These are phyloP conservation scores for Sugiyamaella mastotermitis DNA, from an alignment of 805 yeast genomes.

Conservation along the genomic window DNA sequence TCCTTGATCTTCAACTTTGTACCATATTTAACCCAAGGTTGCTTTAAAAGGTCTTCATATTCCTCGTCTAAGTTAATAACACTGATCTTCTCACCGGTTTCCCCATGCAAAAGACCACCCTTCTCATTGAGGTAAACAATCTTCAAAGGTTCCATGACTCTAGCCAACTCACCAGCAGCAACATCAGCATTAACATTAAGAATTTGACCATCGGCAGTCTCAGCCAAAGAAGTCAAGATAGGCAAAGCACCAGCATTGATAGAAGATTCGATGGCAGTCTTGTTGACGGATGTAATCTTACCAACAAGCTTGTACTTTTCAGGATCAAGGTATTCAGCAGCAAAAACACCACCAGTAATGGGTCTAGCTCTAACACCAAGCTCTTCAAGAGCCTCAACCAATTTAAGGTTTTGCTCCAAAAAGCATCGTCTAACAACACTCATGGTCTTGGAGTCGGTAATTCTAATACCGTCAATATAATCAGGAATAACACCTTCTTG, in stretches of 20 bases:
- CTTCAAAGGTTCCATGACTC: conserved; percentile 94
- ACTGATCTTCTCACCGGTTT: conserved; percentile 82
- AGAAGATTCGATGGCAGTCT: conserved; percentile 86
- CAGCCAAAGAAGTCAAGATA: conserved; percentile 92
- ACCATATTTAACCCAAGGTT: conserved; percentile 98
- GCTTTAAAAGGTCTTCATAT: conserved; percentile 81
- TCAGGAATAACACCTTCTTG: conserved; percentile 93
- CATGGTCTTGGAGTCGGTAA: conserved; percentile 93
- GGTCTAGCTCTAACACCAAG: conserved; percentile 99
- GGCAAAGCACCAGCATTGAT: conserved; percentile 96
- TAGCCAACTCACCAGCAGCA: conserved; percentile 96
- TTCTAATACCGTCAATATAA: conserved; percentile 92
- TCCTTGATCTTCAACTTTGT: conserved; percentile 95
- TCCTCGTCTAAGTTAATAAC: conserved; percentile 94
- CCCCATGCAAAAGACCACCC: conserved; percentile 94
- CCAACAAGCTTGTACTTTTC: conserved; percentile 93
- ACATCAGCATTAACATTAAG: conserved; percentile 97
- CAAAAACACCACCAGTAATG: conserved; percentile 94
- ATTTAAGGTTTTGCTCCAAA: conserved; percentile 87
- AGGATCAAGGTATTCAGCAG: conserved; percentile 85
- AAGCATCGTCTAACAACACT: conserved; percentile 92
- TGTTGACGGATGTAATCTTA: conserved; percentile 76
- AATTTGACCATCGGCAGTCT: conserved; percentile 93
- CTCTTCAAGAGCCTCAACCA: conserved; percentile 92
- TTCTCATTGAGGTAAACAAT: conserved; percentile 95